These are phyloP conservation scores for Aquilaria malaccensis DNA, from an alignment of 345 rosid species.

Conservation along the genomic window DNA sequence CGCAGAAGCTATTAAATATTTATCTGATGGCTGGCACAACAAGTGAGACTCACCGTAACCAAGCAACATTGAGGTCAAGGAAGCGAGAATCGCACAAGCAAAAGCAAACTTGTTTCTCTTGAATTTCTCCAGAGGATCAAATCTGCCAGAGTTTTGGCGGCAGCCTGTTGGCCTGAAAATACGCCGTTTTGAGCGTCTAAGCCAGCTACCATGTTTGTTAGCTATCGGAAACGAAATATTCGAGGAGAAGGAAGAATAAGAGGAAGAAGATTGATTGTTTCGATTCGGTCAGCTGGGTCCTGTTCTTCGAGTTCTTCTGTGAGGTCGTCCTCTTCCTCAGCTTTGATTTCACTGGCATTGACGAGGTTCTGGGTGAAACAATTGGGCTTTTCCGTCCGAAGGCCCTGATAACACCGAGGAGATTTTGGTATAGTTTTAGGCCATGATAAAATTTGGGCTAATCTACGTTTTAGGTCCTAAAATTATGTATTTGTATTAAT, in stretches of 20 bases:
- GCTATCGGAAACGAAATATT: neutral
- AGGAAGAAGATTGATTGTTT: neutral
- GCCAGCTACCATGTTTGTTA: conserved; percentile 14
- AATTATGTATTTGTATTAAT: too few relatives aligned
- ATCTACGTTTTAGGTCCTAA: too few relatives aligned
- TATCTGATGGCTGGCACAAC: too few relatives aligned
- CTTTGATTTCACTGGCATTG: too few relatives aligned
- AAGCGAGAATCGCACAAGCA: conserved; percentile 53
- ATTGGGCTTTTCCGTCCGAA: too few relatives aligned
- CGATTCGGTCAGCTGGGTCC: too few relatives aligned
- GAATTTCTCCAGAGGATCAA: conserved; percentile 37
- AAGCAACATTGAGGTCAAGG: conserved; percentile 59
- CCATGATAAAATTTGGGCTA: too few relatives aligned
- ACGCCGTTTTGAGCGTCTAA: conserved; percentile 6
- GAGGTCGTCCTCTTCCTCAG: too few relatives aligned
- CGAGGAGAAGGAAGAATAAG: neutral
- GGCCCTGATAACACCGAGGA: too few relatives aligned
- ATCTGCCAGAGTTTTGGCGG: conserved; percentile 25
- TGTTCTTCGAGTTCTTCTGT: too few relatives aligned
- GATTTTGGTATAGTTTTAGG: too few relatives aligned
- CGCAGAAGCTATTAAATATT: neutral
- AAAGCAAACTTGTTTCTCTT: conserved; percentile 50
- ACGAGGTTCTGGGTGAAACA: too few relatives aligned
- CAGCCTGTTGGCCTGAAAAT: neutral
- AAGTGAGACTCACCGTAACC: conserved; percentile 45